Evolutionary conservation across 257 asterid genomes (phyloP).

Genomic region (Capsicum rhomboideum): DNA sequence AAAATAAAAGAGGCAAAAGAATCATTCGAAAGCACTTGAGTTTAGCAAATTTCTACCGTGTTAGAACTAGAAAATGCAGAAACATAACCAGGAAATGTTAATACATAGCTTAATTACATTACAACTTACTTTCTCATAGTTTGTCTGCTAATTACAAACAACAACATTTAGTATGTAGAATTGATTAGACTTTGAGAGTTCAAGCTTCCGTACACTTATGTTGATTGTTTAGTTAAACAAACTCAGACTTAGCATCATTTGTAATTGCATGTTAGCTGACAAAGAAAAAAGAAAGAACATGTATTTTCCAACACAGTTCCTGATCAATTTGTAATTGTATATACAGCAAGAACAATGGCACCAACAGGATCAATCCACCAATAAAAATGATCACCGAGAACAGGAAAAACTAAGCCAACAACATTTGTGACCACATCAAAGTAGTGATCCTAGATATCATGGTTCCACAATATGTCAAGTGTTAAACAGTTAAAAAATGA

Average conservation of each 20-base stretch:
- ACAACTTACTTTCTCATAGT: too few relatives aligned
- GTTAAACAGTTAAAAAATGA: not conserved
- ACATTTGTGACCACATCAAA: conserved; percentile 66
- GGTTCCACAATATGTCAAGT: not conserved
- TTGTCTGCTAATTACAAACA: not conserved
- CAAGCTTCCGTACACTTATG: not conserved
- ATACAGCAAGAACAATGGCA: conserved; percentile 45
- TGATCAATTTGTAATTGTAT: too few relatives aligned
- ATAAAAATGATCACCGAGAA: conserved; percentile 39
- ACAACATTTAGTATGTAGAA: not conserved
- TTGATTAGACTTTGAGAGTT: not conserved
- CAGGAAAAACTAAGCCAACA: conserved; percentile 50
- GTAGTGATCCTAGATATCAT: conserved; percentile 41
- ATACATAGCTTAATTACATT: too few relatives aligned
- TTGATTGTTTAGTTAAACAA: not conserved
- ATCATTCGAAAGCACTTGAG: too few relatives aligned
- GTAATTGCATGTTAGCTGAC: not conserved
- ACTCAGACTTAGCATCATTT: not conserved
- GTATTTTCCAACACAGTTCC: too few relatives aligned
- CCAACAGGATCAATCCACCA: conserved; percentile 78
- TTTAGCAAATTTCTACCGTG: not conserved
- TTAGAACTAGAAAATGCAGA: not conserved
- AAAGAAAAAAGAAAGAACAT: conserved; percentile 18
- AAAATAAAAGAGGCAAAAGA: too few relatives aligned
- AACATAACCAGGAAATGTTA: too few relatives aligned